Base-by-base conservation (phyloP, 768 basidiomycete species). In the Hericium rajendrae region DNA sequence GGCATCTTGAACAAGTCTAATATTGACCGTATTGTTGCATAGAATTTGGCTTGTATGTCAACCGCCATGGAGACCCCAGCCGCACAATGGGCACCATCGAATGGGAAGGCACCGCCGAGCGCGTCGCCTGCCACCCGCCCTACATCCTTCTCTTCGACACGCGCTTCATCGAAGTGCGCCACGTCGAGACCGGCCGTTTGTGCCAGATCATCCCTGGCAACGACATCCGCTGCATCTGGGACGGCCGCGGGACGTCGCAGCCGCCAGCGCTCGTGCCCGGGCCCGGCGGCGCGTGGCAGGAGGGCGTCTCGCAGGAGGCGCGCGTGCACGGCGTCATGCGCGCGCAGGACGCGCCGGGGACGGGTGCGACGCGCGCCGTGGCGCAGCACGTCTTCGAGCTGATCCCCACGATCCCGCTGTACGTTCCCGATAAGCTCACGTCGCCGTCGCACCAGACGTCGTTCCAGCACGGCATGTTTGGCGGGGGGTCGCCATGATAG, bases 1-100 rank as follows among this genome's bases (percentile, higher is more conserved):
- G 16, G 4, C 15, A 18, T 28, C 48, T 38, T 22, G 48, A 10
- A 13, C 22, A 12, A 50, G 32, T 4, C 26, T 48, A 51, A 49
- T 11, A 4, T 28, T 50, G 8, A 53, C 57, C 13, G 9, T 52
- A 58, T 28, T 13, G 56, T 58, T 43, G 57, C 22, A 6, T 61
- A 91, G 91, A 93, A 69, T 94, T 97, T 59, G 94, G 93, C 11
- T 78, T 97, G 40, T 95, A 90, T 64, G 93, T 97, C 28, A 85
- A 94, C 70, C 85, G 90, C 39, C 90, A 93, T 58, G 94, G 94
- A n/a, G 84, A 87, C 56, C 90, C 91, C 1, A 88, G 84, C 63
- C 83, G 91, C 32, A 64, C 72, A 6, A 73, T 79, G 16, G 79
- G 81, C 18, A 84, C 84, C 4, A 87, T 97, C 56, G 94, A 98